Conservation (phyloP, 1,284 basidiomycete species). For the Phellopilus nigrolimitatus region DNA sequence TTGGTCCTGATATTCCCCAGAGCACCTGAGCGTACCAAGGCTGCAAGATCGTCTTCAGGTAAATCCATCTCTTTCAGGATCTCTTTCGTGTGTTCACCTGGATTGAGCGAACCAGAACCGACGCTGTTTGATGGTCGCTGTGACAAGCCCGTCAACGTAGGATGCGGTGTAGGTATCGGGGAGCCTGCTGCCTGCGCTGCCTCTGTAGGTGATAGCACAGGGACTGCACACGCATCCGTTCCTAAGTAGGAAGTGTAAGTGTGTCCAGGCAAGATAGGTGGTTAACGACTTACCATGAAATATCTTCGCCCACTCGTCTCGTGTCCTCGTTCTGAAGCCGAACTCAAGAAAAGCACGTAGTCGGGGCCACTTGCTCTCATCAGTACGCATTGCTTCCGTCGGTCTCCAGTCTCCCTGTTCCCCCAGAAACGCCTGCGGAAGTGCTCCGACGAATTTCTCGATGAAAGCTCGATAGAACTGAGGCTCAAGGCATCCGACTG, state of each 20-base stretch:
- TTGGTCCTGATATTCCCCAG: constrained; percentile 6
- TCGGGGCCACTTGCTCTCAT: constrained; percentile 55
- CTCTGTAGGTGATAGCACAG: constrained; percentile 65
- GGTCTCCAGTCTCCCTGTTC: constrained; percentile 51
- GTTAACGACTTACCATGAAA: constrained; percentile 50
- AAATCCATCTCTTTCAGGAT: constrained; percentile 40
- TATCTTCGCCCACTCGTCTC: constrained; percentile 66
- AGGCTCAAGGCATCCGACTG: constrained; percentile 70
- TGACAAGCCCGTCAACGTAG: constrained; percentile 33
- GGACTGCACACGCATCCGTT: constrained; percentile 73
- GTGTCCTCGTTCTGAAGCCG: constrained; percentile 57
- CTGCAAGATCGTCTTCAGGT: constrained; percentile 3
- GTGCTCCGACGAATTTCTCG: constrained; percentile 46
- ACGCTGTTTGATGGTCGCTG: constrained; percentile 14
- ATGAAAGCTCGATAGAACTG: constrained; percentile 65
- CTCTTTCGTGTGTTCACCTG: constrained; percentile 50
- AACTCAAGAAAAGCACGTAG: constrained; percentile 53
- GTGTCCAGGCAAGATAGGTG: neutral
- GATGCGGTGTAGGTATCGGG: constrained; percentile 46
- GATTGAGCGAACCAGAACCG: constrained; percentile 29
- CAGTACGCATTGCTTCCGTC: constrained; percentile 42
- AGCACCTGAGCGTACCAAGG: constrained; percentile 6
- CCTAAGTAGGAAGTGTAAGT: constrained; percentile 32
- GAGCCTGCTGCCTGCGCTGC: constrained; percentile 33
- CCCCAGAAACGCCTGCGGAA: constrained; percentile 35